These are phyloP conservation scores for Thraustochytrium striatum DNA, from an alignment of 352 stramenopile genomes.

Conservation along the genomic window DNA sequence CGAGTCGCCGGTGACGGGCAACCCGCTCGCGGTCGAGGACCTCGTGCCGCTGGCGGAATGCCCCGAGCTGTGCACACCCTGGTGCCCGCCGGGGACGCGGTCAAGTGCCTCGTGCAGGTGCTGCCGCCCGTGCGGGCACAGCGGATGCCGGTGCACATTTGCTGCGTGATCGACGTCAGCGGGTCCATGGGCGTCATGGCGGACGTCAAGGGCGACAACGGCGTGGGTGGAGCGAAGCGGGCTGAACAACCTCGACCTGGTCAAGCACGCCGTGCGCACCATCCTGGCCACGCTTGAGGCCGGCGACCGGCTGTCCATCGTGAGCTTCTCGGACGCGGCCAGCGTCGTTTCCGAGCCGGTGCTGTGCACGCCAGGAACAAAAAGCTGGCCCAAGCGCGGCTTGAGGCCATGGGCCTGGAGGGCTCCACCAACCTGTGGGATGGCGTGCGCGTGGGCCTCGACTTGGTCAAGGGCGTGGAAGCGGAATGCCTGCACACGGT, in stretches of 20 bases:
- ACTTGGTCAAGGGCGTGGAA: constrained; percentile 26
- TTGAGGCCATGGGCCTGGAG: constrained; percentile 47
- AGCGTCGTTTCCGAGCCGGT: constrained; percentile 26
- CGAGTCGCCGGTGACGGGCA: no score
- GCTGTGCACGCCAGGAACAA: not conserved
- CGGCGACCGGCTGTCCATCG: constrained; percentile 49
- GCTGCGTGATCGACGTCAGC: constrained; percentile 54
- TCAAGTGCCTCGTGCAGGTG: not conserved
- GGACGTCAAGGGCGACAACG: constrained; percentile 15
- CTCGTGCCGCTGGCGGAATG: no score
- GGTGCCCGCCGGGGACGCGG: not conserved
- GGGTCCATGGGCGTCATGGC: constrained; percentile 52
- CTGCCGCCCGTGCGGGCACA: not conserved
- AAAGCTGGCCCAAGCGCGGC: not conserved
- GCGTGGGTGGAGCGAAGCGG: constrained; percentile 29
- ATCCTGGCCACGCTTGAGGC: constrained; percentile 46
- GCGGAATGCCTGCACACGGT: not conserved
- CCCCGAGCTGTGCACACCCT: not conserved
- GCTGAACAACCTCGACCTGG: constrained; percentile 52
- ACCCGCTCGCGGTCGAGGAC: no score
- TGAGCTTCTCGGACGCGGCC: constrained; percentile 47
- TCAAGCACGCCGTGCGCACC: constrained; percentile 54
- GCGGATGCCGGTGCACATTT: constrained; percentile 17
- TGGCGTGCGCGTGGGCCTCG: constrained; percentile 51
- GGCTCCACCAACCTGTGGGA: constrained; percentile 55